Percentiles rank a stretch among this genome's conserved stretches.
Conservation (phyloP, 2,329 filamentous ascomycete genomes). For the Trichoderma afroharzianum region DNA sequence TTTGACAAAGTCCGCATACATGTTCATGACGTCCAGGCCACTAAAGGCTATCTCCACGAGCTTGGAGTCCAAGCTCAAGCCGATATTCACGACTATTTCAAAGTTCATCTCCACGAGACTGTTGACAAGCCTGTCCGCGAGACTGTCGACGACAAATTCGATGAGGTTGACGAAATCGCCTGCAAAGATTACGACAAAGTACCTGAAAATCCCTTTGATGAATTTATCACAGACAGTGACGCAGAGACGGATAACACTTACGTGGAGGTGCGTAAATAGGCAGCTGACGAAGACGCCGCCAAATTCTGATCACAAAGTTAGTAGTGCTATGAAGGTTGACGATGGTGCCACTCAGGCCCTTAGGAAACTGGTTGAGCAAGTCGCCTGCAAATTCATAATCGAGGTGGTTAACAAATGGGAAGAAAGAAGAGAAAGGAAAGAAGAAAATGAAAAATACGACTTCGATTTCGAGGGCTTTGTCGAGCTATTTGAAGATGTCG, state of each 20-base stretch:
- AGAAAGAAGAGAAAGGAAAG: neutral
- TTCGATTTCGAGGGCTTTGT: neutral
- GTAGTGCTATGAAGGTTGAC: neutral
- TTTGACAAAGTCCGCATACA: neutral
- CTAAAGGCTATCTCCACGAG: no score
- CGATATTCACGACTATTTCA: rapidly evolving
- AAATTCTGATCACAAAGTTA: neutral
- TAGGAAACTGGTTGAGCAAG: neutral
- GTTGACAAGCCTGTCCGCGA: no score
- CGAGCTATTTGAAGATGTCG: neutral
- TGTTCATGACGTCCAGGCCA: no score
- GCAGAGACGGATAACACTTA: neutral
- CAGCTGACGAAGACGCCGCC: neutral
- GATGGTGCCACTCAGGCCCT: neutral
- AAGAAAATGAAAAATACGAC: neutral
- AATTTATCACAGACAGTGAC: neutral
- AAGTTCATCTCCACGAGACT: no score
- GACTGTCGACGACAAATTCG: no score
- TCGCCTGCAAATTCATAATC: neutral
- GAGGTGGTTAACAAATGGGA: neutral
- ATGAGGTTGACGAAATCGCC: no score
- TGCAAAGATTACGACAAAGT: no score
- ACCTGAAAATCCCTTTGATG: neutral
- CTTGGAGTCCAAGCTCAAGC: no score
- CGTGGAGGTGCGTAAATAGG: neutral